These are phyloP conservation scores for Macrolepiota albuminosa DNA, from an alignment of 768 basidiomycete species.

Conservation along the genomic window DNA sequence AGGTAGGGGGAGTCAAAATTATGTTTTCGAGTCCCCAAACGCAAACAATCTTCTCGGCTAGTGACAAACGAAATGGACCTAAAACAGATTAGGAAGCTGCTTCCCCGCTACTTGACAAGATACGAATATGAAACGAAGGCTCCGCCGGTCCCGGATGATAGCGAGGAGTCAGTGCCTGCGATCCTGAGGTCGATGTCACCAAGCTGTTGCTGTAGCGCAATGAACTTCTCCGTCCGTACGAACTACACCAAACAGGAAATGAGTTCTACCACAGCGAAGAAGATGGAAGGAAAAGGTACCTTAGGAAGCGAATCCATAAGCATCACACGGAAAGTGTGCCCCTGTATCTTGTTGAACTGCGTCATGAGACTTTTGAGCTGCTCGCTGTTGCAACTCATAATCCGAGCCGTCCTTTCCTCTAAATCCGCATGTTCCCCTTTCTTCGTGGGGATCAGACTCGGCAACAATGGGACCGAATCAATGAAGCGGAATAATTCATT, in stretches of 20 bases:
- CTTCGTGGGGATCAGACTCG: not conserved
- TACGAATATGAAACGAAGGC: slow-evolving; percentile 8
- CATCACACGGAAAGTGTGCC: slow-evolving; percentile 14
- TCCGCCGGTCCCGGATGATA: not conserved
- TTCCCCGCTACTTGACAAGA: slow-evolving; percentile 3
- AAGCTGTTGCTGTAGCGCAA: slow-evolving; percentile 3
- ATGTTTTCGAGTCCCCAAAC: not conserved
- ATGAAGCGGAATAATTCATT: slow-evolving; percentile 12
- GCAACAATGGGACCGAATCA: slow-evolving; percentile 1
- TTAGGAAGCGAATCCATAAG: slow-evolving; percentile 14
- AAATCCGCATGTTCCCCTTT: not conserved
- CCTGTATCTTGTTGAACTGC: slow-evolving; percentile 11
- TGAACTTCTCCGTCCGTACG: slow-evolving; percentile 9
- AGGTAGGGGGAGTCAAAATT: not conserved
- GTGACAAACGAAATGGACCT: not conserved
- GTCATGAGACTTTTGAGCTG: slow-evolving; percentile 9
- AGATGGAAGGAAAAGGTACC: not conserved
- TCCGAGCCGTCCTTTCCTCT: slow-evolving; percentile 6
- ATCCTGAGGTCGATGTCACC: slow-evolving; percentile 1
- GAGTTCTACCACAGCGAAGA: not conserved
- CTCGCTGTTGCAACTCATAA: slow-evolving; percentile 9
- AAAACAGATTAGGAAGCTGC: not conserved
- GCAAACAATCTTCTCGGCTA: not conserved
- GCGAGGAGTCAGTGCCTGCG: not conserved
- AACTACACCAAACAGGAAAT: slow-evolving; percentile 3